Base-by-base conservation (phyloP, 345 rosid genomes). In the Trapa incisa region DNA sequence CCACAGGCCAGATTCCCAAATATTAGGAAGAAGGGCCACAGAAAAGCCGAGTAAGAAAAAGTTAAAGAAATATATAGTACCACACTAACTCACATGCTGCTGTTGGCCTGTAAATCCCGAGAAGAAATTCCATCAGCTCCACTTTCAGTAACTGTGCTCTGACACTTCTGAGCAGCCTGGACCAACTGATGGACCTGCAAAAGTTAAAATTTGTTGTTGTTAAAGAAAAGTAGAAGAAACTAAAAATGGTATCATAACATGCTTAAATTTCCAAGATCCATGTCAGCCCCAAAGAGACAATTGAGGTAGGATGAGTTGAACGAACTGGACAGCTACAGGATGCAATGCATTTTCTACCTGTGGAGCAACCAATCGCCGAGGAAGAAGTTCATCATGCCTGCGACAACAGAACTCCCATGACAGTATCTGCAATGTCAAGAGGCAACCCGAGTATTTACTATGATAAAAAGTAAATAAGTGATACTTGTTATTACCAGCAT, bases 361-460 rank as follows among this genome's bases (percentile, higher is more conserved):
- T 14, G 99, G 97, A 50, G 91, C 92, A 77, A 94, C 93, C 79
- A 91, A 79, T 68, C 92, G 91, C 39, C 99, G 92, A 69, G 96
- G 99, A 73, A 88, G 94, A 56, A 94, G 88, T 79, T 94, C 96
- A 81, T 94, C 97, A 77, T 91, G 99, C 33, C 82, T 85, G 4
- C 89, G 89, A 11, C 92, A 92, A 82, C 99, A 94, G 73, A 91
- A 94, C 76, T 94, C 99, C 99, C 99, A 94, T 36, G 92, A 89
- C 72, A 94, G 75, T 72, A 94, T 91, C 99, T 93, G 83, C 37
- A 13, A 45, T 12, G 61, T 47, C 12, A 64, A 43, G 64, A 61
- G 29, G 29, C 29, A 22, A 22, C 29, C 29, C 29, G 29, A 22
- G 29, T 22, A 22, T 22, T 22, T 22, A 22, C 29, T 22, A 22